phyloP scores from a whole-genome alignment of 2,329 filamentous ascomycete species.

The Periconia sp. region DNA sequence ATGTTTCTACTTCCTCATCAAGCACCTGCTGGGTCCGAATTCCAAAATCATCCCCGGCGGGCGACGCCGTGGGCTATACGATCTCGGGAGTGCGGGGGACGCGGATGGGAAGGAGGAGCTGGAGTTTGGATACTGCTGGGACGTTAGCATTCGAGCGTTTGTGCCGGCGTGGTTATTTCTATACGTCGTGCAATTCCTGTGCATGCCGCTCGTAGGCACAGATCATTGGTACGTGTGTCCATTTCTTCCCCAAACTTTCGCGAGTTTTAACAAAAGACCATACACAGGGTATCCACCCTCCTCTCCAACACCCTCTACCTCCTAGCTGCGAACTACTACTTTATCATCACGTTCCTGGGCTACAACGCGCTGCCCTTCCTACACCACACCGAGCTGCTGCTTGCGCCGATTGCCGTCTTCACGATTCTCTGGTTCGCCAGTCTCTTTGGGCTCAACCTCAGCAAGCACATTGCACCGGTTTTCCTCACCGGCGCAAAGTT shows the following conservation, averaged over 20 bases:
- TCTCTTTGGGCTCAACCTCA: slow-evolving; percentile 55
- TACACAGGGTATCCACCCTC: slow-evolving; percentile 54
- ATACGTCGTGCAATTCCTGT: slow-evolving; percentile 67
- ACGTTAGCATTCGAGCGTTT: slow-evolving; percentile 68
- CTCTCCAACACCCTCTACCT: slow-evolving; percentile 68
- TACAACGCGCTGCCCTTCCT: slow-evolving; percentile 70
- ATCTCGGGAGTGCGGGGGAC: slow-evolving; percentile 46
- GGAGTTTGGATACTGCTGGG: slow-evolving; percentile 73
- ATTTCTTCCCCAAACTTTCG: not conserved
- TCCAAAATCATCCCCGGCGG: slow-evolving; percentile 55
- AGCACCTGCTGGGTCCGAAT: slow-evolving; percentile 61
- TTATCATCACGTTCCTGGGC: slow-evolving; percentile 68
- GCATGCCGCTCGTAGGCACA: slow-evolving; percentile 62
- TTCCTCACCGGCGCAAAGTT: slow-evolving; percentile 52
- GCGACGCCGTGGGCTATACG: slow-evolving; percentile 60
- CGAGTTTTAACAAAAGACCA: not conserved
- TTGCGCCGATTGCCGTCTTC: slow-evolving; percentile 63
- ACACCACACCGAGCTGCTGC: slow-evolving; percentile 66
- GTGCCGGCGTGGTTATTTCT: slow-evolving; percentile 69
- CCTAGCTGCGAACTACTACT: slow-evolving; percentile 67
- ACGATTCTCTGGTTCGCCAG: slow-evolving; percentile 60
- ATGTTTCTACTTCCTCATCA: slow-evolving; percentile 65
- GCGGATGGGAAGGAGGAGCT: slow-evolving; percentile 58
- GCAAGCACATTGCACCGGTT: slow-evolving; percentile 54
- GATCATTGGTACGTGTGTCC: slow-evolving; percentile 50